phyloP scores from a whole-genome alignment of 805 yeast species.

The Phaffomyces opuntiae region DNA sequence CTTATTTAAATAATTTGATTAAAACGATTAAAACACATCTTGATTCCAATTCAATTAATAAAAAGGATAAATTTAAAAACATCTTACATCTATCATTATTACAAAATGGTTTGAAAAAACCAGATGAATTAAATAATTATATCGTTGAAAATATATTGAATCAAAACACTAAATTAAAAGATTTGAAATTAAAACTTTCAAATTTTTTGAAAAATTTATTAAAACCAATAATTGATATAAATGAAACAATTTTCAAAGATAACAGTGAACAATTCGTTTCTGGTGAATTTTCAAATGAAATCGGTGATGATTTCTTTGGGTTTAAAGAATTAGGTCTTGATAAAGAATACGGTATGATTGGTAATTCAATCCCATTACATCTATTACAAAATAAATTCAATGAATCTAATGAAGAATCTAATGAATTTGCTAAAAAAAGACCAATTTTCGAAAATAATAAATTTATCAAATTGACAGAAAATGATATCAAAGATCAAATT shows the following conservation, averaged over 20 bases:
- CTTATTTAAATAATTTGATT: constrained; percentile 67
- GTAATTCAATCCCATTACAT: constrained; percentile 85
- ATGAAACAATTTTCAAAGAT: constrained; percentile 76
- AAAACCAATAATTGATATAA: constrained; percentile 69
- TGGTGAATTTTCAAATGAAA: constrained; percentile 88
- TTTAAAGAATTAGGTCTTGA: constrained; percentile 91
- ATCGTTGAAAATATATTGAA: constrained; percentile 65
- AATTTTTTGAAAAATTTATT: constrained; percentile 70
- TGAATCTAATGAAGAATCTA: constrained; percentile 43
- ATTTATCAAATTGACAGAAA: constrained; percentile 45
- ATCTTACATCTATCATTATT: constrained; percentile 54
- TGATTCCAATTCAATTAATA: constrained; percentile 47
- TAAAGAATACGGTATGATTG: constrained; percentile 79
- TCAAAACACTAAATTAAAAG: constrained; percentile 63
- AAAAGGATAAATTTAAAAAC: constrained; percentile 32
- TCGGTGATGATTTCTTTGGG: constrained; percentile 98
- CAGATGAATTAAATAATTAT: constrained; percentile 68
- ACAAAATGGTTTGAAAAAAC: constrained; percentile 83
- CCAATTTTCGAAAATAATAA: constrained; percentile 58
- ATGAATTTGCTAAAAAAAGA: constrained; percentile 42
- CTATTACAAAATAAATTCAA: constrained; percentile 71
- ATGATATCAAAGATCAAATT: constrained; percentile 45
- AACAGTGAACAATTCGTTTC: constrained; percentile 90
- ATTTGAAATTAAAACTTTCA: constrained; percentile 59
- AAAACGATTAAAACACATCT: constrained; percentile 61